Percentiles rank a stretch among this genome's conserved stretches.
Conservation (phyloP, 2,329 filamentous ascomycete species). For the Pseudopyrenochaeta lycopersici region DNA sequence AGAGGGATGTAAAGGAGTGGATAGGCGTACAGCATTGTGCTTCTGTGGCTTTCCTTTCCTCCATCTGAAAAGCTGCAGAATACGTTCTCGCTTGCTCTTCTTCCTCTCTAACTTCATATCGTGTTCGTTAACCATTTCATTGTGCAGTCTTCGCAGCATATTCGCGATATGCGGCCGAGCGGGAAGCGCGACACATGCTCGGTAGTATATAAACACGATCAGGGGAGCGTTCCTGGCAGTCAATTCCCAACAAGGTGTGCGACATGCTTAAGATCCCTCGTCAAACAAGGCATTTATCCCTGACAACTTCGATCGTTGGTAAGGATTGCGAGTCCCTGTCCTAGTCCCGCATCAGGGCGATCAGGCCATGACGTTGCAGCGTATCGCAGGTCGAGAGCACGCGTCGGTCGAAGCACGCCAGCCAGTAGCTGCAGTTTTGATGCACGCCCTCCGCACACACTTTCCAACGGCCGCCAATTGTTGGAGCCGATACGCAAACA, state of each 20-base stretch:
- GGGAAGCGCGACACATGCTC: slow-evolving; percentile 30
- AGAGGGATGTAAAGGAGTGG: slow-evolving; percentile 5
- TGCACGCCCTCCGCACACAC: slow-evolving; percentile 14
- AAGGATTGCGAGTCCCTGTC: slow-evolving; percentile 31
- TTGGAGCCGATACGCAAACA: slow-evolving; percentile 6
- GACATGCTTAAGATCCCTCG: slow-evolving; percentile 24
- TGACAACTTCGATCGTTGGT: slow-evolving; percentile 29
- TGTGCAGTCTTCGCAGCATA: slow-evolving; percentile 42
- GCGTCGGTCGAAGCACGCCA: slow-evolving; percentile 27
- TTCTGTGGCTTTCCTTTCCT: slow-evolving; percentile 34
- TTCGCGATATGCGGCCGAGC: slow-evolving; percentile 21
- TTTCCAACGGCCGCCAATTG: slow-evolving; percentile 1
- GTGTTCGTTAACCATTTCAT: slow-evolving; percentile 26
- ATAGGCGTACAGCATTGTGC: slow-evolving; percentile 28
- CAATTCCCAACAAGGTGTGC: slow-evolving; percentile 32
- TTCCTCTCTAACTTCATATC: slow-evolving; percentile 32
- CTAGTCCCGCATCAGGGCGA: slow-evolving; percentile 36
- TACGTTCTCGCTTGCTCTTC: slow-evolving; percentile 41
- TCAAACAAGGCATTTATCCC: slow-evolving; percentile 43
- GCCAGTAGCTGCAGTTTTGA: slow-evolving; percentile 22
- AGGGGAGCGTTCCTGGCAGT: slow-evolving; percentile 29
- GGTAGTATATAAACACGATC: slow-evolving; percentile 21
- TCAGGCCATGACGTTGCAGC: slow-evolving; percentile 32
- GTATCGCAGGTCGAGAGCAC: slow-evolving; percentile 26
- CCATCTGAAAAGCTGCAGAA: slow-evolving; percentile 41